phyloP scores from a whole-genome alignment of 192 early-diverging fungal species.

The Coemansia sp. region DNA sequence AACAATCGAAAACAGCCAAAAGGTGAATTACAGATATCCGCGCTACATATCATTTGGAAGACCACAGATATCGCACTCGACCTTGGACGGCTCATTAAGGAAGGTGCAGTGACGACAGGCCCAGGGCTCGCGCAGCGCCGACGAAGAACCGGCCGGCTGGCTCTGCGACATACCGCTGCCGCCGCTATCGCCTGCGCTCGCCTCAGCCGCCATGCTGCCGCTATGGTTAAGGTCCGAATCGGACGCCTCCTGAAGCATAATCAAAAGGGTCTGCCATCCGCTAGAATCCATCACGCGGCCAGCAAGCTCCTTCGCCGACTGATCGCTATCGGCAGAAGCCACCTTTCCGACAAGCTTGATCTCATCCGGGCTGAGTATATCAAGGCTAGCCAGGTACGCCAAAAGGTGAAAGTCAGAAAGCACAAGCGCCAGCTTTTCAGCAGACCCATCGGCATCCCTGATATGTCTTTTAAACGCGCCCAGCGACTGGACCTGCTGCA shows the following conservation, averaged over 20 bases:
- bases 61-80: slow-evolving; percentile 48
- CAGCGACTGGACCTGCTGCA: slow-evolving; percentile 59
- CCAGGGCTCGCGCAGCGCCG: slow-evolving; percentile 13
- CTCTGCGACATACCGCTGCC: background rate
- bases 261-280: slow-evolving; percentile 46
- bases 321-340: slow-evolving; percentile 17
- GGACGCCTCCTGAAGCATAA: slow-evolving; percentile 38
- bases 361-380: slow-evolving; percentile 64
- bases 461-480: slow-evolving; percentile 59
- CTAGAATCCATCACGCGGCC: slow-evolving; percentile 17
- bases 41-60: slow-evolving; percentile 25
- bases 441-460: slow-evolving; percentile 12
- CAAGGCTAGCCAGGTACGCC: slow-evolving; percentile 62
- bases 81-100: slow-evolving; percentile 21
- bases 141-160: background rate
- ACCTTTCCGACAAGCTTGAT: slow-evolving; percentile 24
- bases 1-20: too few relatives aligned
- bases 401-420: slow-evolving; percentile 88
- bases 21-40: too few relatives aligned
- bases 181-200: background rate
- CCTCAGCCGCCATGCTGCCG: slow-evolving; percentile 12
- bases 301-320: slow-evolving; percentile 6
- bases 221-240: slow-evolving; percentile 28
- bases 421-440: slow-evolving; percentile 45
- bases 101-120: slow-evolving; percentile 50